Evolutionary conservation across 2,329 filamentous ascomycete genomes (phyloP).

Genomic region (Fusarium avenaceum): DNA sequence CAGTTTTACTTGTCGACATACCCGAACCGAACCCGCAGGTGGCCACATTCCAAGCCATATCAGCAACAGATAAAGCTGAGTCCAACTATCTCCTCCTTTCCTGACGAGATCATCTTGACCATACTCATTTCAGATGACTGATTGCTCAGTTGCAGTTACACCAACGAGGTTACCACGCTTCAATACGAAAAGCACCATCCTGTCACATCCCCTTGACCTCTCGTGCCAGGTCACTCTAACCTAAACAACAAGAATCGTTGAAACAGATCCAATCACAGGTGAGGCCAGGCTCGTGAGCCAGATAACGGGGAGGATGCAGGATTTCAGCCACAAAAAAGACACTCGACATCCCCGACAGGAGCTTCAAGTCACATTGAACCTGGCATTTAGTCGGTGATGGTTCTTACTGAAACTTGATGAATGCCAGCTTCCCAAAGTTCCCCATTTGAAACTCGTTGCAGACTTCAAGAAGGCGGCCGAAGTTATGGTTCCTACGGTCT

Average conservation of each 20-base stretch:
- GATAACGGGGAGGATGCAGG: constrained; percentile 6
- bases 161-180: background rate
- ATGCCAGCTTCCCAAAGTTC: constrained; percentile 49
- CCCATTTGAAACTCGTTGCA: constrained; percentile 45
- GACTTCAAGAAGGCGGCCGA: constrained; percentile 43
- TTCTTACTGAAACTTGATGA: constrained; percentile 50
- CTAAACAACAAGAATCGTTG: too few relatives aligned
- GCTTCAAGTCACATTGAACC: constrained; percentile 37
- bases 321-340: background rate
- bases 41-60: background rate
- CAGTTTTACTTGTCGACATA: constrained; percentile 8
- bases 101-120: background rate
- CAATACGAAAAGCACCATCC: background rate
- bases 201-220: background rate
- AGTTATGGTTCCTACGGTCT: constrained; percentile 45
- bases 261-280: too few relatives aligned
- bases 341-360: constrained; percentile 3
- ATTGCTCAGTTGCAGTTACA: background rate
- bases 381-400: constrained; percentile 43
- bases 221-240: too few relatives aligned
- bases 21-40: background rate
- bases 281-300: background rate
- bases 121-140: background rate
- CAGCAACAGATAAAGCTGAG: background rate
- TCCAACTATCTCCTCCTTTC: background rate